Conservation (phyloP, 176 grass and related monocot species). For the Eragrostis nindensis region DNA sequence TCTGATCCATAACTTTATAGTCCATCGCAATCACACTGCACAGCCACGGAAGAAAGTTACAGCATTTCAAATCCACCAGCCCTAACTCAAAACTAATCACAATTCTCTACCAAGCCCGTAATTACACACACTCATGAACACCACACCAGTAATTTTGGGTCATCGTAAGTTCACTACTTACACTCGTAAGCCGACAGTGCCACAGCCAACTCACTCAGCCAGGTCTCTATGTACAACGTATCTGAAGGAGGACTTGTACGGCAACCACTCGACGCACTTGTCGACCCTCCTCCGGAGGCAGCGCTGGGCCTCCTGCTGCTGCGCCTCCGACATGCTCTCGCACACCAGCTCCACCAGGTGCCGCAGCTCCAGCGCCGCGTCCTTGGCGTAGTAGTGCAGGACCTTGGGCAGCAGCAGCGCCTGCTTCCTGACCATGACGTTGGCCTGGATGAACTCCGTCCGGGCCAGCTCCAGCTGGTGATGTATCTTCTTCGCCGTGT, state of each 20-base stretch:
- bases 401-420: conserved; percentile 88
- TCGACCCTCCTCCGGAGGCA: conserved; percentile 57
- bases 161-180: too few species aligned
- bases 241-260: conserved; percentile 90
- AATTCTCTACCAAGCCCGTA: not conserved
- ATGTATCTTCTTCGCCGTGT: conserved; percentile 70
- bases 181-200: too few species aligned
- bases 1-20: not conserved
- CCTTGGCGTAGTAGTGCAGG: conserved; percentile 82
- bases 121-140: not conserved
- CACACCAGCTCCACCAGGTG: conserved; percentile 83
- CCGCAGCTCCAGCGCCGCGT: conserved; percentile 63
- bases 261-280: conserved; percentile 82
- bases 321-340: conserved; percentile 58
- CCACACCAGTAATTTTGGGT: too few species aligned
- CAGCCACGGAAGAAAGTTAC: not conserved
- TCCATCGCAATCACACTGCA: not conserved
- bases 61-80: not conserved
- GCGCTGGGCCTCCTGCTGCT: conserved; percentile 51
- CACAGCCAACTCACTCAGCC: conserved; percentile 36
- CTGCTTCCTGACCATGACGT: conserved; percentile 57
- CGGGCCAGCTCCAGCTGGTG: conserved; percentile 70
- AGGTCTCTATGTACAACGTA: conserved; percentile 91
- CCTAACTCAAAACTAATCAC: not conserved
- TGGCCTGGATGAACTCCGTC: conserved; percentile 76